Percentiles rank a stretch among this genome's conserved stretches.
These are phyloP conservation scores for Pachysolen tannophilus DNA, from an alignment of 805 yeast species.

Conservation along the genomic window DNA sequence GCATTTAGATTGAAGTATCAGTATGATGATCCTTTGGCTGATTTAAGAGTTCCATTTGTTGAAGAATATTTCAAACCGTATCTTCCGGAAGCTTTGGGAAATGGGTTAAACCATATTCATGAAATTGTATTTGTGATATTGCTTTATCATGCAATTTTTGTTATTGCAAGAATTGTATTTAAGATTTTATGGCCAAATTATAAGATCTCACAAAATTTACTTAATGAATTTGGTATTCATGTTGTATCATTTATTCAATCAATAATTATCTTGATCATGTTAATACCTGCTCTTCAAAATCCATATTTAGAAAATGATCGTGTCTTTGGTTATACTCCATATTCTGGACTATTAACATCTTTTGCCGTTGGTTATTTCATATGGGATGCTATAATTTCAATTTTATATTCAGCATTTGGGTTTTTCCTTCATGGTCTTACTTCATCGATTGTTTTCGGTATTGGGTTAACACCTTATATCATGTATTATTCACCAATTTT, in stretches of 20 bases:
- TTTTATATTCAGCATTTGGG: slow-evolving; percentile 23
- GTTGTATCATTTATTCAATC: slow-evolving; percentile 27
- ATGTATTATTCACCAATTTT: slow-evolving; percentile 26
- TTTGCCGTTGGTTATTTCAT: slow-evolving; percentile 27
- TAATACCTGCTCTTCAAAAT: slow-evolving; percentile 22
- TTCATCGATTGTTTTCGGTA: slow-evolving; percentile 21
- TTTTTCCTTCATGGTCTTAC: slow-evolving; percentile 28
- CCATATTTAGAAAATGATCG: slow-evolving; percentile 19
- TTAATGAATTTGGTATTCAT: slow-evolving; percentile 25
- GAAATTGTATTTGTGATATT: slow-evolving; percentile 20
- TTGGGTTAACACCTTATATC: slow-evolving; percentile 20
- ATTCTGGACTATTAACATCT: slow-evolving; percentile 19
- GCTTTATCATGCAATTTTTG: slow-evolving; percentile 21
- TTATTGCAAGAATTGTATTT: slow-evolving; percentile 13
- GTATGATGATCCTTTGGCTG: slow-evolving; percentile 19
- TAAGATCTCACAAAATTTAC: slow-evolving; percentile 15
- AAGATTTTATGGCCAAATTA: slow-evolving; percentile 16
- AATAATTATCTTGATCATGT: slow-evolving; percentile 19
- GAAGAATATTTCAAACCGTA: slow-evolving; percentile 15
- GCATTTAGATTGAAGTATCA: too few relatives aligned
- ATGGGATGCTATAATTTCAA: slow-evolving; percentile 26
- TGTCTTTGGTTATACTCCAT: slow-evolving; percentile 26
- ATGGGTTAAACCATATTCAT: slow-evolving; percentile 22
- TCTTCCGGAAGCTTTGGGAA: slow-evolving; percentile 4
- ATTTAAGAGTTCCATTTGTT: slow-evolving; percentile 18